Base-by-base conservation (phyloP, 441 rosid species). In the Erysimum pusillum region DNA sequence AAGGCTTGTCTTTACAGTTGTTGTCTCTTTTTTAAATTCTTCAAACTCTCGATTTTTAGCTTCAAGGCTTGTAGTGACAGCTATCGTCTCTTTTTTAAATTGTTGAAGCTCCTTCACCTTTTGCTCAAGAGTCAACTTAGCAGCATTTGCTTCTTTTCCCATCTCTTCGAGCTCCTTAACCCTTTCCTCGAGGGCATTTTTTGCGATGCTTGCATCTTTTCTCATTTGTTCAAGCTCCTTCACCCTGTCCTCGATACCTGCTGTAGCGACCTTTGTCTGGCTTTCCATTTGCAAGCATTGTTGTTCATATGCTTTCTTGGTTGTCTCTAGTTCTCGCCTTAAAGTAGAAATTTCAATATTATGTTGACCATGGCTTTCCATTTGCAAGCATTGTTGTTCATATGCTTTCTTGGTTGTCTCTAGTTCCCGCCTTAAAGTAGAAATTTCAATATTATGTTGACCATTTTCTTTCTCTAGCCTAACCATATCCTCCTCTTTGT, bases 281-380 rank as follows among this genome's bases (percentile, higher is more conserved):
- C 63, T 65, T 79, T 87, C 91, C 80, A 82, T 61, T 81, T 81
- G 81, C 69, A 82, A 71, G 84, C 86, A 79, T 32, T 45, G 84
- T 54, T 76, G 80, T 74, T 91, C 93, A 48, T 87, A 78, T 9
- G 74, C 83, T 76, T 76, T 90, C 85, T 85, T 83, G 41, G 82
- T 60, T 20, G 78, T 68, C 73, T 90, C 96, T 12, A 90, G 64
- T 83, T 94, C 94, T 76, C 77, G 84, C 77, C 79, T 89, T 76
- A 87, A n/a, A 28, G 69, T 60, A 46, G 65, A 72, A 44, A 89
- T 78, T 81, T 86, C 84, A 71, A 59, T 31, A 56, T 68, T 77
- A 57, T 28, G 31, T 28, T 28, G 31, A 28, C 31, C 31, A 28
- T 81, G 84, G 67, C 65, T 65, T 79, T 87, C 91, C 80, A 82